Evolutionary conservation across 1,284 basidiomycete genomes (phyloP).

Genomic region (Pholiota adiposa): DNA sequence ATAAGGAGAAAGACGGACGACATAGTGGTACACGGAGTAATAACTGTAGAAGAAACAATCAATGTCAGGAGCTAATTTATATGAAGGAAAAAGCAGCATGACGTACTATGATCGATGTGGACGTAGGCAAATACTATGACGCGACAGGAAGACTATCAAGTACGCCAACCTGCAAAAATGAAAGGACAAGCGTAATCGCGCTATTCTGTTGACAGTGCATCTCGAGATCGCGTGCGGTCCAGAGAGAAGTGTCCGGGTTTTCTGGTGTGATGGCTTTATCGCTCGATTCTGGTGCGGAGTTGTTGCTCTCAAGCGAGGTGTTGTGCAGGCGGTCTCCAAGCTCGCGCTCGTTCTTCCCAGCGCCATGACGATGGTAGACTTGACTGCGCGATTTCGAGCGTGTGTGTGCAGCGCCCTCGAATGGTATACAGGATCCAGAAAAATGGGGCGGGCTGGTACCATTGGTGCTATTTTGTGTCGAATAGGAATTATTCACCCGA

Average conservation of each 20-base stretch:
- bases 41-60: constrained; percentile 5
- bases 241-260: constrained; percentile 46
- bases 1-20: constrained; percentile 15
- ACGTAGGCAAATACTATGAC: constrained; percentile 11
- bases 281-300: constrained; percentile 32
- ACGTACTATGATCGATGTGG: constrained; percentile 2
- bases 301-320: constrained; percentile 39
- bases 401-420: constrained; percentile 40
- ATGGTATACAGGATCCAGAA: constrained; percentile 15
- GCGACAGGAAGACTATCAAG: constrained; percentile 34
- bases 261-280: constrained; percentile 32
- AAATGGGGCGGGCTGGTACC: constrained; percentile 11
- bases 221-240: constrained; percentile 71
- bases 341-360: constrained; percentile 64
- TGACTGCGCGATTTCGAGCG: constrained; percentile 75
- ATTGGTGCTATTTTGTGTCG: constrained; percentile 17
- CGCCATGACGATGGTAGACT: constrained; percentile 62
- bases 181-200: constrained; percentile 62
- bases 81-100: not conserved
- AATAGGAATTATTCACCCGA: constrained; percentile 18
- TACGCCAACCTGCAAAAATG: constrained; percentile 51
- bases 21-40: constrained; percentile 19
- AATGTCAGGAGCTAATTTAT: constrained; percentile 3
- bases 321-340: constrained; percentile 36
- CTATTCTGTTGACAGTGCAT: constrained; percentile 76